These are phyloP conservation scores for Paramarasmius palmivorus DNA, from an alignment of 1,284 basidiomycete genomes.

Conservation along the genomic window DNA sequence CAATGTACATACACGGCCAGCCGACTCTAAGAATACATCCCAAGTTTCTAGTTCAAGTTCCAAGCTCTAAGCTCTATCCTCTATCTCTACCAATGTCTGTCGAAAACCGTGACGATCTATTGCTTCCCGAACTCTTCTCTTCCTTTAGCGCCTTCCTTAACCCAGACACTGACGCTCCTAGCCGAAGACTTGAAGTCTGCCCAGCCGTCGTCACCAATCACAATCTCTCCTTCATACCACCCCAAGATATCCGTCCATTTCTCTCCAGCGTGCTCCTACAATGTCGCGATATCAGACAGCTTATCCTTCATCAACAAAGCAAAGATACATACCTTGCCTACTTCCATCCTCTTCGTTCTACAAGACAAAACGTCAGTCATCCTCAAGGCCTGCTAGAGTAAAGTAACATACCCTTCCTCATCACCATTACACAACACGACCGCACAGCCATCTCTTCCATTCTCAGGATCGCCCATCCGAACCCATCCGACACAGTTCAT, in stretches of 20 bases:
- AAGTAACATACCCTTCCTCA: constrained; percentile 23
- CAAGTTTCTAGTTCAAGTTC: no score
- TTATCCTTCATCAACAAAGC: no score
- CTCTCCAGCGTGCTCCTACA: background rate
- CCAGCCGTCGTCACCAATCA: constrained; percentile 55
- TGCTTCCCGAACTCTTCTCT: constrained; percentile 35
- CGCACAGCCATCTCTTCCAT: constrained; percentile 43
- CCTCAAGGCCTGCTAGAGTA: no score
- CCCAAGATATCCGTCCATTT: constrained; percentile 34
- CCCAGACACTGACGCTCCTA: constrained; percentile 49
- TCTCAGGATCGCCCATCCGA: constrained; percentile 43
- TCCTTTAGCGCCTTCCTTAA: constrained; percentile 42
- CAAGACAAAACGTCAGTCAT: background rate
- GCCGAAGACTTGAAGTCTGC: constrained; percentile 47
- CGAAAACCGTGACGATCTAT: no score
- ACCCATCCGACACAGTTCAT: constrained; percentile 43
- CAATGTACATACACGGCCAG: no score
- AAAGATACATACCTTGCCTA: constrained; percentile 32
- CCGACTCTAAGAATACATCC: no score
- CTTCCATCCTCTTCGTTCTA: constrained; percentile 41
- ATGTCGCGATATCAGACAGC: background rate
- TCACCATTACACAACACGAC: constrained; percentile 39
- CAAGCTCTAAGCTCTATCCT: no score
- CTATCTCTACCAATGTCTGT: no score
- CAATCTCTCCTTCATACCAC: constrained; percentile 51